Percentiles rank a stretch among this genome's conserved stretches.
Conservation (phyloP, 2,329 filamentous ascomycete genomes). For the Paecilomyces fulvus region DNA sequence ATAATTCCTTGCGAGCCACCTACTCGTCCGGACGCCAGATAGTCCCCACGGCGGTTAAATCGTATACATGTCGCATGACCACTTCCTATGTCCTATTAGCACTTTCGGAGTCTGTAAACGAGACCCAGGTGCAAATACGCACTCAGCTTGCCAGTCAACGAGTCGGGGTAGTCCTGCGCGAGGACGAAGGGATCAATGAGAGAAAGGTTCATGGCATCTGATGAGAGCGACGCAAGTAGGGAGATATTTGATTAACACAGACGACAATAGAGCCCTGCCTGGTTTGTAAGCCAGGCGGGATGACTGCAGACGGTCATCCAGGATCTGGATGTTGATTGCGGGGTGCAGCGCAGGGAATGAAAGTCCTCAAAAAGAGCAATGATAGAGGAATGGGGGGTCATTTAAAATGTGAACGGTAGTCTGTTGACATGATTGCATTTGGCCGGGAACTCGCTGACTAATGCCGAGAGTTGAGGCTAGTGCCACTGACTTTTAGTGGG, state of each 20-base stretch:
- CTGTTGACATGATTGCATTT: too few species aligned
- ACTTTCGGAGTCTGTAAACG: constrained; percentile 34
- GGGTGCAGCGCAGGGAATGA: not conserved
- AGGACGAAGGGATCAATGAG: constrained; percentile 64
- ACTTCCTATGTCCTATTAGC: constrained; percentile 37
- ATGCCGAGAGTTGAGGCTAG: constrained; percentile 4
- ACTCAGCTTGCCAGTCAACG: constrained; percentile 80
- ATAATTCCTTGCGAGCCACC: constrained; percentile 12
- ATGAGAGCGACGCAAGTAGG: not conserved
- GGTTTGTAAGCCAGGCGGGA: constrained; percentile 1
- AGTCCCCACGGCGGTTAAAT: constrained; percentile 92
- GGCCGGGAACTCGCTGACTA: not conserved
- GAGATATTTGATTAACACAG: not conserved
- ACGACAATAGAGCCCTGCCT: constrained; percentile 4
- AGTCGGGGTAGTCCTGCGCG: constrained; percentile 79
- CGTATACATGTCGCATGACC: constrained; percentile 61
- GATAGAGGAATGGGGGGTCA: not conserved
- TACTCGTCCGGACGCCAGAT: constrained; percentile 84
- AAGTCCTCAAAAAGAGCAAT: not conserved
- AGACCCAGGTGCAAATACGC: constrained; percentile 18
- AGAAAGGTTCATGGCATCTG: constrained; percentile 56
- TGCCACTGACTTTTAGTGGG: constrained; percentile 3
- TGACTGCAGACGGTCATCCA: not conserved
- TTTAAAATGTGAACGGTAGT: constrained; percentile 11
- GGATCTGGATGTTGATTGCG: not conserved